phyloP scores from a whole-genome alignment of 1,284 basidiomycete genomes.

The Fistulina hepatica region DNA sequence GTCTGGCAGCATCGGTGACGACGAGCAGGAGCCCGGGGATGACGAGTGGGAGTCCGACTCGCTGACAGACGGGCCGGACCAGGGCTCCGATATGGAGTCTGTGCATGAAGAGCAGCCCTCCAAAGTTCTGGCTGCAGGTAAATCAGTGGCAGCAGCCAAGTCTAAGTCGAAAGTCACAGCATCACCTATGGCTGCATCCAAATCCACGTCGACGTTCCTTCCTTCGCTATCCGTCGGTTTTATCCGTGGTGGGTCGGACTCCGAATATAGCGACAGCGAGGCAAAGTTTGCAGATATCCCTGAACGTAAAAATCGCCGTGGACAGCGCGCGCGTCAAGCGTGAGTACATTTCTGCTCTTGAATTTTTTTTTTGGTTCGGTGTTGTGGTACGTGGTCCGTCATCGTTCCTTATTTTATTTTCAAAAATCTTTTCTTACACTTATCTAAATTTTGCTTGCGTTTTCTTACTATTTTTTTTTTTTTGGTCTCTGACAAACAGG shows the following conservation, averaged over 20 bases:
- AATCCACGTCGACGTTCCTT: slow-evolving; percentile 61
- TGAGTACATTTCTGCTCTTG: slow-evolving; percentile 37
- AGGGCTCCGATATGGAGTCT: no score
- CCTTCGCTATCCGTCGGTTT: slow-evolving; percentile 85
- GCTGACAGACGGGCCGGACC: no score
- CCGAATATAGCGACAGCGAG: slow-evolving; percentile 73
- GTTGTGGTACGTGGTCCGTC: no score
- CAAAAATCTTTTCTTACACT: slow-evolving; percentile 4
- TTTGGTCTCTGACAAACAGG: no score
- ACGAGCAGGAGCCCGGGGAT: background rate
- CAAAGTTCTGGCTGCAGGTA: no score
- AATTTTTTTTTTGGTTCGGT: no score
- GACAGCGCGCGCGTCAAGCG: slow-evolving; percentile 86
- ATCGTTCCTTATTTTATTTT: no score
- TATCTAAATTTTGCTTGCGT: slow-evolving; percentile 6
- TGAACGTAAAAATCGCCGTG: slow-evolving; percentile 78
- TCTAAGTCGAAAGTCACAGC: slow-evolving; percentile 19
- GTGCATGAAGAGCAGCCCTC: no score
- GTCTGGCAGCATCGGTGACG: background rate
- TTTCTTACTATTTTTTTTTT: no score
- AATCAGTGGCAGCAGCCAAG: background rate
- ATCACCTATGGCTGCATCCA: background rate
- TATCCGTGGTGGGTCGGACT: slow-evolving; percentile 67
- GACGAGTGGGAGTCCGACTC: background rate
- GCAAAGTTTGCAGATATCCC: slow-evolving; percentile 42